phyloP scores from a whole-genome alignment of 306 rosid species.

The Glycine soja region DNA sequence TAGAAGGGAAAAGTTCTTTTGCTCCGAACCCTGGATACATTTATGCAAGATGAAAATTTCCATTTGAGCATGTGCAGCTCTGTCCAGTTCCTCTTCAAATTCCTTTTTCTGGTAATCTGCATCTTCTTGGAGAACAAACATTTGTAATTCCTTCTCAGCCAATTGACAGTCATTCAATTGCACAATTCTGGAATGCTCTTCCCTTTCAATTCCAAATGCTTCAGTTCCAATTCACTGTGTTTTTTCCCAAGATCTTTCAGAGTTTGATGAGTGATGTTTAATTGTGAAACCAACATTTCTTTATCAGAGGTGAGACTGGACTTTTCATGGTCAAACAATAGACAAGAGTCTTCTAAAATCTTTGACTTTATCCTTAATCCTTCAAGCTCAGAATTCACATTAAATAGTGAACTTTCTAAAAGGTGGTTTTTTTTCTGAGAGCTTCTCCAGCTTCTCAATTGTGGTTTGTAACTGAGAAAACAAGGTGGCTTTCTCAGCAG shows the following conservation, averaged over 20 bases:
- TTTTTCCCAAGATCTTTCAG: conserved; percentile 65
- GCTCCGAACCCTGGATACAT: conserved; percentile 67
- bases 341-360: conserved; percentile 68
- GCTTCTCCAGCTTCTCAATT: conserved; percentile 65
- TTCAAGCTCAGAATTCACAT: conserved; percentile 82
- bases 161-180: conserved; percentile 58
- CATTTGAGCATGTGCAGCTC: conserved; percentile 61
- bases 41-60: conserved; percentile 74
- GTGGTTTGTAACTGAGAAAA: conserved; percentile 67
- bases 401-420: conserved; percentile 80
- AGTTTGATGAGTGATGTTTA: conserved; percentile 58
- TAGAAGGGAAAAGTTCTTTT: conserved; percentile 57
- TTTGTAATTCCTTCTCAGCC: conserved; percentile 67
- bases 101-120: conserved; percentile 61
- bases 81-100: conserved; percentile 74
- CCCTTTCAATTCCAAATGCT: conserved; percentile 58
- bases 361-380: conserved; percentile 68
- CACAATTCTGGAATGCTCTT: conserved; percentile 63
- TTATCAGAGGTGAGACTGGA: conserved; percentile 68
- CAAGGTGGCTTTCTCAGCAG: conserved; percentile 71
- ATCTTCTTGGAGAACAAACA: conserved; percentile 67
- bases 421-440: conserved; percentile 64
- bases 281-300: conserved; percentile 62
- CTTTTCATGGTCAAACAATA: conserved; percentile 64
- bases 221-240: conserved; percentile 56